These are phyloP conservation scores for Paraphaeosphaeria minitans DNA, from an alignment of 2,329 filamentous ascomycete genomes.

Conservation along the genomic window DNA sequence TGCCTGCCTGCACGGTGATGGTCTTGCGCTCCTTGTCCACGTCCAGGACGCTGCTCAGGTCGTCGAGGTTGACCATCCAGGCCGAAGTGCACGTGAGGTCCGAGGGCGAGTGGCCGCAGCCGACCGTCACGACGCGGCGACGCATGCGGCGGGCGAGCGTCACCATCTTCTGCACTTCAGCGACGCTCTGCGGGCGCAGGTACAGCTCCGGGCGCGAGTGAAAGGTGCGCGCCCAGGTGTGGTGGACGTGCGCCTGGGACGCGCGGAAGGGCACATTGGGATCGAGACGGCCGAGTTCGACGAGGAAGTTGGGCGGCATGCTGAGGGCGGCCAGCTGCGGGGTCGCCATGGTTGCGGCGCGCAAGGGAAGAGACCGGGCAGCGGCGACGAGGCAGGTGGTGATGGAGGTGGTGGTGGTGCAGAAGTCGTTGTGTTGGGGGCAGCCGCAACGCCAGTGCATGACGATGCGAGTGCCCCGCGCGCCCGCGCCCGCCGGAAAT, in stretches of 20 bases:
- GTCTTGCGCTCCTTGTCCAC: constrained; percentile 69
- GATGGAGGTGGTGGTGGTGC: not conserved
- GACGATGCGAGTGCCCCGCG: too few relatives aligned
- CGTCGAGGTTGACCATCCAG: constrained; percentile 94
- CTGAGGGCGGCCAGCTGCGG: constrained; percentile 29
- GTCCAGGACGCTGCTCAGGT: constrained; percentile 73
- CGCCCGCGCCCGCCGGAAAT: too few relatives aligned
- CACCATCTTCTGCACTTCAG: constrained; percentile 83
- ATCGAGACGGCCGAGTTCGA: constrained; percentile 64
- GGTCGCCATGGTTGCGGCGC: constrained; percentile 26
- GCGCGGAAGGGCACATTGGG: constrained; percentile 77
- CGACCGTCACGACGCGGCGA: constrained; percentile 82
- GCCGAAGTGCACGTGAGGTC: constrained; percentile 90
- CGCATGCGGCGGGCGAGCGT: constrained; percentile 80
- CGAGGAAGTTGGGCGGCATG: constrained; percentile 50
- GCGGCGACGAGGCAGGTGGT: not conserved
- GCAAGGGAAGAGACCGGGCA: not conserved
- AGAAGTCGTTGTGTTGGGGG: not conserved
- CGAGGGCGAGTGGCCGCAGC: constrained; percentile 89
- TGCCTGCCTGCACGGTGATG: constrained; percentile 84
- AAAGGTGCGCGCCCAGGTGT: constrained; percentile 95
- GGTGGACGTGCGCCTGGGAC: constrained; percentile 73
- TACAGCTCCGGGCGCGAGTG: constrained; percentile 88
- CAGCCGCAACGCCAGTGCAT: not conserved
- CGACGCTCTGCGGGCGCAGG: constrained; percentile 78